Base-by-base conservation (phyloP, 208 protist genomes). In the Leishmania tropica region DNA sequence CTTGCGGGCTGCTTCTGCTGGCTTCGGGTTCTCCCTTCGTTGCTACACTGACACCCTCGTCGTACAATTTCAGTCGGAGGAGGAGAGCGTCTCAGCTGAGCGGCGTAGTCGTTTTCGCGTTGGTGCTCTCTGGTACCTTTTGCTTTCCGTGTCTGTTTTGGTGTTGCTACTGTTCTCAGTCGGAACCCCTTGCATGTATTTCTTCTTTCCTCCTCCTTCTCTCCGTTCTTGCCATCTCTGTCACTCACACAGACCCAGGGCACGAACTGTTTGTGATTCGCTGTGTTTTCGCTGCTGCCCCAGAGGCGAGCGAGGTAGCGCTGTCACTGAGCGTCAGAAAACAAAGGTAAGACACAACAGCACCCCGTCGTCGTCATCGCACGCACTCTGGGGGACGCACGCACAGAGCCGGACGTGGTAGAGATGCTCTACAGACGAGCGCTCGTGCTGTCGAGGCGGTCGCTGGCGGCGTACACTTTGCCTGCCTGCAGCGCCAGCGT, bases 391-490 rank as follows among this genome's bases (percentile, higher is more conserved):
- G 31, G 64, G 48, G 19, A 21, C 42, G 4, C 28, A 37, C 62
- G 19, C 13, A 67, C 24, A 47, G 42, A 24, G 42, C 24, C 17
- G 64, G 62, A 31, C n/a, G 64, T 10, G 45, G 31, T 68, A n/a
- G 40, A 75, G 35, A 84, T 84, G 81, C 75, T 84, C 37, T 67
- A 71, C 54, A 76, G 65, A 40, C 81, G 81, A 60, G 47, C 81
- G 54, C 53, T 79, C 72, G 24, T 80, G 45, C 75, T 84, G 40
- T 75, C 62, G 64, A 37, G 75, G n/a, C 74, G 75, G 6, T 47
- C 74, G 48, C 80, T 81, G 31, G 72, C 15, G 28, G 42, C 47
- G 60, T 70, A 47, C 13, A 37, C 62, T 7, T 5, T 67, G n/a
- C 13, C 75, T 17, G 68, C 75, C 51, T 73, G 53, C 58, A 73